Evolutionary conservation across 805 yeast genomes (phyloP).

Genomic region (Suhomyces prunicola): DNA sequence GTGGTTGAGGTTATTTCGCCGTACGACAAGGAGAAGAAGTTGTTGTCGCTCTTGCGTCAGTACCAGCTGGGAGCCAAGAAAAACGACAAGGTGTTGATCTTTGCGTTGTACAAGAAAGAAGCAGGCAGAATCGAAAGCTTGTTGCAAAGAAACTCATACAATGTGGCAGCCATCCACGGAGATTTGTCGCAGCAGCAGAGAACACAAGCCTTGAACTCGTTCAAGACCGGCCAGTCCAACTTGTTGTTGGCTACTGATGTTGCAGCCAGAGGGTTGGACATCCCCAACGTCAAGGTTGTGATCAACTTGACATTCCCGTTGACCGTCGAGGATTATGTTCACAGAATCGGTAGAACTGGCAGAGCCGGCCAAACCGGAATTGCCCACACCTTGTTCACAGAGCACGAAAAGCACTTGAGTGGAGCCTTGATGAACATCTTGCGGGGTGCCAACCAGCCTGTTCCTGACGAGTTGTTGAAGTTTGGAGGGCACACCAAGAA

Average conservation of each 20-base stretch:
- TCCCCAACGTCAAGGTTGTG: constrained; percentile 94
- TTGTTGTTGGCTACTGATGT: constrained; percentile 95
- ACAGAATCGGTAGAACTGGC: constrained; percentile 96
- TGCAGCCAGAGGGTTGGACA: constrained; percentile 96
- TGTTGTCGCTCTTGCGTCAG: constrained; percentile 67
- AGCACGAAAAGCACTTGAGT: constrained; percentile 91
- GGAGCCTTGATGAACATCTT: constrained; percentile 92
- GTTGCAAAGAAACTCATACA: constrained; percentile 67
- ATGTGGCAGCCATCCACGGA: constrained; percentile 93
- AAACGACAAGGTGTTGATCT: constrained; percentile 82
- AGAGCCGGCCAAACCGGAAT: constrained; percentile 95
- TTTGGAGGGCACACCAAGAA: constrained; percentile 98
- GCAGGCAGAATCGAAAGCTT: constrained; percentile 86
- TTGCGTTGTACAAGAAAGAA: constrained; percentile 95
- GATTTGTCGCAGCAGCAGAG: constrained; percentile 91
- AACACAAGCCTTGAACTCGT: constrained; percentile 78
- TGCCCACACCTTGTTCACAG: constrained; percentile 94
- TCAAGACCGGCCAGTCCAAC: constrained; percentile 74
- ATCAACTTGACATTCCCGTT: constrained; percentile 94
- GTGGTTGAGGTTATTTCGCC: constrained; percentile 85
- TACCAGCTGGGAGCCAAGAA: constrained; percentile 64
- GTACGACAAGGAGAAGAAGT: constrained; percentile 70
- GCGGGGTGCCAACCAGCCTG: constrained; percentile 91
- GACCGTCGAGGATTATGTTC: constrained; percentile 95
- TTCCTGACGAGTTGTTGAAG: constrained; percentile 90